Evolutionary conservation across 2,329 filamentous ascomycete genomes (phyloP).

Genomic region (Colletotrichum euphorbiae): DNA sequence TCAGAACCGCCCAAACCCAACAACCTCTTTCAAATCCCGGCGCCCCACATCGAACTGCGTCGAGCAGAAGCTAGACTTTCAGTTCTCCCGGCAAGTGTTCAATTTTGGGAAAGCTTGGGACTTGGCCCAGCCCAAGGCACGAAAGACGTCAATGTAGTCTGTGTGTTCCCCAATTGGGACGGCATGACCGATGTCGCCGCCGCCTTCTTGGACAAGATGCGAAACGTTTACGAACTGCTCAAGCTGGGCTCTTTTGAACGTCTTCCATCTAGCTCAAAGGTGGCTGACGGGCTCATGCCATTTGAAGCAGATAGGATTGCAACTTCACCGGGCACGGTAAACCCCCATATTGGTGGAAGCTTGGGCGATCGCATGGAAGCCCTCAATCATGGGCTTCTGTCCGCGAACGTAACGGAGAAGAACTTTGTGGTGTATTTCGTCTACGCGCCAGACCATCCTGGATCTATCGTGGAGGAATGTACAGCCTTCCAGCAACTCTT

Average conservation of each 20-base stretch:
- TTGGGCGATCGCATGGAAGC: constrained; percentile 62
- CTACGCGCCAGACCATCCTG: constrained; percentile 72
- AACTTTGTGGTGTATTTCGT: constrained; percentile 83
- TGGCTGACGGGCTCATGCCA: constrained; percentile 61
- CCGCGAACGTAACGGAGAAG: constrained; percentile 56
- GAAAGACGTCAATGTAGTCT: constrained; percentile 79
- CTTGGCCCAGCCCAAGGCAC: constrained; percentile 76
- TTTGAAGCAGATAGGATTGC: constrained; percentile 60
- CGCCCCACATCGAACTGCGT: constrained; percentile 79
- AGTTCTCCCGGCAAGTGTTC: constrained; percentile 77
- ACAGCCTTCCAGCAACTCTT: constrained; percentile 79
- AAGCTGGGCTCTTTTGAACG: constrained; percentile 76
- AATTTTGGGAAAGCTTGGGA: constrained; percentile 86
- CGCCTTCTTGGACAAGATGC: constrained; percentile 75
- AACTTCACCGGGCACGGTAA: constrained; percentile 32
- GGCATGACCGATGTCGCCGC: constrained; percentile 71
- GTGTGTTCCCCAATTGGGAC: constrained; percentile 75
- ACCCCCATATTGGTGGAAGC: constrained; percentile 45
- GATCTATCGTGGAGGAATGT: constrained; percentile 76
- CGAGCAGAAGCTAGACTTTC: constrained; percentile 77
- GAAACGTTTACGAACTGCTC: constrained; percentile 78
- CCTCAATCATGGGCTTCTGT: constrained; percentile 59
- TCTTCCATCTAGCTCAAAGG: constrained; percentile 55
- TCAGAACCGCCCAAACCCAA: constrained; percentile 61
- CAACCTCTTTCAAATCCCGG: constrained; percentile 71